These are phyloP conservation scores for Huntiella bhutanensis DNA, from an alignment of 2,329 filamentous ascomycete genomes.

Conservation along the genomic window DNA sequence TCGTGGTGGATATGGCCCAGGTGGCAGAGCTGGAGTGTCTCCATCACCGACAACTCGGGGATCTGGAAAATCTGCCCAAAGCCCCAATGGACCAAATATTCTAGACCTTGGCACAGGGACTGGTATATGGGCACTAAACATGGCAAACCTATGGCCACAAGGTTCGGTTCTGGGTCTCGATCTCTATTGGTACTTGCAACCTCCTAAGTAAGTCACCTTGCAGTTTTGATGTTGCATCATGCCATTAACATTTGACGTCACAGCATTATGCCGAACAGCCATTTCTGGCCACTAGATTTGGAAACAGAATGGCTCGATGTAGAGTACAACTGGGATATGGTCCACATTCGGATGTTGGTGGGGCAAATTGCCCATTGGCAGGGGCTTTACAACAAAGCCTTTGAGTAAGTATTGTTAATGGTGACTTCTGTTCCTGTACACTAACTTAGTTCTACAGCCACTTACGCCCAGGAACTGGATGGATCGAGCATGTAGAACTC, in stretches of 20 bases:
- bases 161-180: constrained; percentile 22
- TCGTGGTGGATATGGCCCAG: neutral
- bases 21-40: neutral
- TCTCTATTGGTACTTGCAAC: constrained; percentile 22
- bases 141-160: constrained; percentile 40
- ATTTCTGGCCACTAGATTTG: constrained; percentile 56
- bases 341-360: constrained; percentile 62
- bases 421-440: neutral
- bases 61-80: constrained; percentile 6
- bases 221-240: neutral
- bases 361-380: constrained; percentile 66
- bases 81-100: constrained; percentile 21
- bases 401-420: constrained; percentile 30
- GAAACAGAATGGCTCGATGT: constrained; percentile 47
- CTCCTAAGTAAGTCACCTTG: constrained; percentile 18
- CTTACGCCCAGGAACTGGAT: constrained; percentile 54
- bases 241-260: neutral
- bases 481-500: constrained; percentile 76
- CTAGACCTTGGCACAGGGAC: constrained; percentile 67
- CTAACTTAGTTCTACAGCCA: constrained; percentile 32
- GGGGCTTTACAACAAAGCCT: constrained; percentile 51
- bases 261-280: constrained; percentile 52
- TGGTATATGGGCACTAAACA: constrained; percentile 78
- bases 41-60: constrained; percentile 3
- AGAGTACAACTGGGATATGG: constrained; percentile 51